phyloP scores from a whole-genome alignment of 345 rosid genomes.

The Linum tenue region DNA sequence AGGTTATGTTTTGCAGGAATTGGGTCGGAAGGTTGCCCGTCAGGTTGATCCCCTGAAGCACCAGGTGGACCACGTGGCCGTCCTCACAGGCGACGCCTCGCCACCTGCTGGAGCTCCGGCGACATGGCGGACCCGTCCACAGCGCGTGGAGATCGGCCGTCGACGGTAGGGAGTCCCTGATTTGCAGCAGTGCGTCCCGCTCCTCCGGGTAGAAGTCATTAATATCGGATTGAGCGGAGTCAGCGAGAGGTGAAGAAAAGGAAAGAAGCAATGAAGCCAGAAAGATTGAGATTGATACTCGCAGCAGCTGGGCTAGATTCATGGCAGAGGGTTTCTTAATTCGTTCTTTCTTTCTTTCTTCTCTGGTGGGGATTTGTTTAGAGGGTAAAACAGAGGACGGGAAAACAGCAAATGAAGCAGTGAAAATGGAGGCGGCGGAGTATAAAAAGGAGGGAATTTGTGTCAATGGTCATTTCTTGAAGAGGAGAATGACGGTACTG shows the following conservation, averaged over 20 bases:
- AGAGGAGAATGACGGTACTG: not conserved
- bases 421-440: not conserved
- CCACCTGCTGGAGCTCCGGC: slow-evolving; percentile 31
- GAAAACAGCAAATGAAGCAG: too few species aligned
- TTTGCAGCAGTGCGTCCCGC: slow-evolving; percentile 28
- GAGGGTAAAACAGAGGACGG: too few species aligned
- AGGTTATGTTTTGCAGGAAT: slow-evolving; percentile 29
- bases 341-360: too few species aligned
- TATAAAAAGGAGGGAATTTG: not conserved
- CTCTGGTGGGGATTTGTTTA: too few species aligned
- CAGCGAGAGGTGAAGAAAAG: not conserved
- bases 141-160: slow-evolving; percentile 19
- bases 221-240: not conserved
- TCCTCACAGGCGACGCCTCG: slow-evolving; percentile 34
- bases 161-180: slow-evolving; percentile 31
- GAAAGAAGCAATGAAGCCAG: not conserved
- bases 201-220: slow-evolving; percentile 25
- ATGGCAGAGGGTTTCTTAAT: not conserved
- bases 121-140: slow-evolving; percentile 55
- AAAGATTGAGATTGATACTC: not conserved
- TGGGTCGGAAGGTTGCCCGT: slow-evolving; percentile 35
- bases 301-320: not conserved
- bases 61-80: slow-evolving; percentile 35
- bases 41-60: slow-evolving; percentile 36
- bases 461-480: not conserved